Conservation (phyloP, 2,329 filamentous ascomycete species). For the Lomentospora prolificans region DNA sequence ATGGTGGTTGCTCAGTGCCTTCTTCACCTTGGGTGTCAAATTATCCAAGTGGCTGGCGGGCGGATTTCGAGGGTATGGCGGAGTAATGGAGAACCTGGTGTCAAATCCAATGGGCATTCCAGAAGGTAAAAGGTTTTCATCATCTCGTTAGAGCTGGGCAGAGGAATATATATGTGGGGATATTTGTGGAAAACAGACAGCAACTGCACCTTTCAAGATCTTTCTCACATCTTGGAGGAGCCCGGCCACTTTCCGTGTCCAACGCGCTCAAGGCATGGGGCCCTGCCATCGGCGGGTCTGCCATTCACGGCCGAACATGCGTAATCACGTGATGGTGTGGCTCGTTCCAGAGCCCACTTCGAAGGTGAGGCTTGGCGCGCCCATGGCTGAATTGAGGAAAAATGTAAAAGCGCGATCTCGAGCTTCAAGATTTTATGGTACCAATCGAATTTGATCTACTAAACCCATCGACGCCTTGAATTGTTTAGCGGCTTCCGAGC, state of each 20-base stretch:
- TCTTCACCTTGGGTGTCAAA: too few species aligned
- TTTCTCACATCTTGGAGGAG: neutral
- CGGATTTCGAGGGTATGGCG: too few species aligned
- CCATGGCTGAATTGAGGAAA: constrained; percentile 1
- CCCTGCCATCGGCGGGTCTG: neutral
- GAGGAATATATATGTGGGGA: too few species aligned
- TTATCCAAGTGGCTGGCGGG: too few species aligned
- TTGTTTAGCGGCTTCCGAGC: neutral
- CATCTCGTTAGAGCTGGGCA: too few species aligned
- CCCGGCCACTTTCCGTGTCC: neutral
- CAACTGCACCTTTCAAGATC: too few species aligned
- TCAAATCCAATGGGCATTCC: too few species aligned
- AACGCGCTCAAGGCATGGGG: neutral
- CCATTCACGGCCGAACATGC: neutral
- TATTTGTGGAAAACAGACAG: too few species aligned
- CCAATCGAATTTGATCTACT: neutral
- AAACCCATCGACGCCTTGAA: neutral
- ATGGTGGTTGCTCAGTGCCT: too few species aligned
- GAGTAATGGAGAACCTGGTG: too few species aligned
- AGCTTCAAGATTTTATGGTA: neutral
- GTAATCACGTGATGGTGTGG: neutral
- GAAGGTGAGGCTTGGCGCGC: neutral
- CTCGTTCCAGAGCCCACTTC: neutral
- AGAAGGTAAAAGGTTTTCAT: too few species aligned
- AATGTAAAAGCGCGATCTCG: neutral